A percentile compares a stretch with the other conserved stretches of the same genome.
phyloP scores from a whole-genome alignment of 495 filamentous ascomycete species.

The Penicillium daleae region DNA sequence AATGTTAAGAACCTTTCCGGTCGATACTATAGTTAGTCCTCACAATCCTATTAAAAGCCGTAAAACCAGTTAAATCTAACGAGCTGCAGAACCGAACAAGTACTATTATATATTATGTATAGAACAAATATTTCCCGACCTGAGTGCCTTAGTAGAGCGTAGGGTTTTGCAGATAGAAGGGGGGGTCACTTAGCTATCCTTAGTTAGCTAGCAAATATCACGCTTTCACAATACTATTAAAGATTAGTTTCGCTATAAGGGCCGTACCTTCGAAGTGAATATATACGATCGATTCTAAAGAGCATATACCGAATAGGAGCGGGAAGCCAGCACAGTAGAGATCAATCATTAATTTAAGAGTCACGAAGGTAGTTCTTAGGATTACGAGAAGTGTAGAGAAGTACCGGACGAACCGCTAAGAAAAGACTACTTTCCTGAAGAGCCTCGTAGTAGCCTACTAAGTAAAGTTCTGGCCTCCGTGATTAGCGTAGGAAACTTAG shows the following conservation, averaged over 20 bases:
- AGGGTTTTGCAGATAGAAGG: conserved; percentile 10
- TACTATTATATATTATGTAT: conserved; percentile 10
- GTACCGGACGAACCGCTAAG: conserved; percentile 10
- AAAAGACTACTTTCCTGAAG: conserved; percentile 15
- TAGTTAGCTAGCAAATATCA: conserved; percentile 7
- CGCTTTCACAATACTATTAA: conserved; percentile 11
- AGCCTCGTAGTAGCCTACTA: conserved; percentile 12
- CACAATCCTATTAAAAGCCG: no score
- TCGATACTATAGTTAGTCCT: no score
- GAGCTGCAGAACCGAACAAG: conserved; percentile 8
- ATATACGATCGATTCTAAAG: conserved; percentile 12
- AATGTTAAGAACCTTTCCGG: no score
- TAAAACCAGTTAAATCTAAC: no score
- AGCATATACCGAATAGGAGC: conserved; percentile 3
- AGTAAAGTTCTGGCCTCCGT: conserved; percentile 20
- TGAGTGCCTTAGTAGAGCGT: conserved; percentile 13
- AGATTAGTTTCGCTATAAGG: conserved; percentile 14
- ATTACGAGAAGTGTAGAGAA: conserved; percentile 13
- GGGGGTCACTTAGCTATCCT: conserved; percentile 5
- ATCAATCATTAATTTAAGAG: conserved; percentile 2
- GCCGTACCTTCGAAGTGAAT: conserved; percentile 11
- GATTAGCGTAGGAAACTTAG: conserved; percentile 16
- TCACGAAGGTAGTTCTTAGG: conserved; percentile 4
- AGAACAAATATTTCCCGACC: conserved; percentile 12
- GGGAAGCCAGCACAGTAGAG: conserved; percentile 5